phyloP scores from a whole-genome alignment of 129 eudicot species.

The Heracleum sosnowskyi region DNA sequence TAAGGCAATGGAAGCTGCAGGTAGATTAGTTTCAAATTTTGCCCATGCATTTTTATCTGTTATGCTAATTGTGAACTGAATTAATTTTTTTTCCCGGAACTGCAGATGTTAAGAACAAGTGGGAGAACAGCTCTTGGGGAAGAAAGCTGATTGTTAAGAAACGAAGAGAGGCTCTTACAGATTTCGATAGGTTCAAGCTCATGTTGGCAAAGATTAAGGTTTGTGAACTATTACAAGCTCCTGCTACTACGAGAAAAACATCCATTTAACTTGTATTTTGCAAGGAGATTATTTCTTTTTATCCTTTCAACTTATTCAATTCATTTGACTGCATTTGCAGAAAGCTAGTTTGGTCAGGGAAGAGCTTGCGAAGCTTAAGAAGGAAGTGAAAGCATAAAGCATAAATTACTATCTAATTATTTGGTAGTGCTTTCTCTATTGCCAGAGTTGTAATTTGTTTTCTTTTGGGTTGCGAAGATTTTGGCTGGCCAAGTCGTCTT shows the following conservation, averaged over 20 bases:
- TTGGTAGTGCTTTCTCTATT: background rate
- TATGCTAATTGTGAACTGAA: too few species aligned
- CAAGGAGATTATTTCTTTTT: too few species aligned
- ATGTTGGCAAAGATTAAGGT: constrained; percentile 91
- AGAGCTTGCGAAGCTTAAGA: constrained; percentile 75
- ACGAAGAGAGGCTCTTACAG: constrained; percentile 70
- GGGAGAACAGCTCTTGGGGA: constrained; percentile 95
- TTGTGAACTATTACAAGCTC: background rate
- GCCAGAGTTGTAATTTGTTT: background rate
- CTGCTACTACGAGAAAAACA: background rate
- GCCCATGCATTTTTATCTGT: background rate
- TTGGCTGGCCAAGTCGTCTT: background rate
- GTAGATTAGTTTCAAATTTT: constrained; percentile 9
- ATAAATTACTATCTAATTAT: background rate
- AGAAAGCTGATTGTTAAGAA: constrained; percentile 80
- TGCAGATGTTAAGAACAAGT: constrained; percentile 79
- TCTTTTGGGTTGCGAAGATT: background rate
- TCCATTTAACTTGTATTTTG: background rate
- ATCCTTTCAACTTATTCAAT: background rate
- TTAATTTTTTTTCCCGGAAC: background rate
- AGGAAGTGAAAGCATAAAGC: constrained; percentile 36
- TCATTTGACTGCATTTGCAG: constrained; percentile 31
- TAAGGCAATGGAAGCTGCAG: constrained; percentile 63
- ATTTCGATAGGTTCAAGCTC: constrained; percentile 74
- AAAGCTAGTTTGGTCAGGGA: constrained; percentile 65